phyloP scores from a whole-genome alignment of 2,329 filamentous ascomycete species.

The Diaporthe citrichinensis region DNA sequence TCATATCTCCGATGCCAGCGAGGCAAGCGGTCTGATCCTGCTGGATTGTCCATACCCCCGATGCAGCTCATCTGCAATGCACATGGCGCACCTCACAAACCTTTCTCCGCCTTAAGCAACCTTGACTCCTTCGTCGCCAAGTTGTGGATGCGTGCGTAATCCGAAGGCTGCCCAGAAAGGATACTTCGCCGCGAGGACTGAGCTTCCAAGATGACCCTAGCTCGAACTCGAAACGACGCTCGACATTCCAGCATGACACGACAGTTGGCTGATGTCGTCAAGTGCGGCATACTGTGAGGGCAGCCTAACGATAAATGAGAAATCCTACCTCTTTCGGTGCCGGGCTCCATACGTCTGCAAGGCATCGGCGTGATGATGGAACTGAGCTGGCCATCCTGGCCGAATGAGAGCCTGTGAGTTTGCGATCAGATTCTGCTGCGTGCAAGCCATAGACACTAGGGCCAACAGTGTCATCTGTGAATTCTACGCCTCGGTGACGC shows the following conservation, averaged over 20 bases:
- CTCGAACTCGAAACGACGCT: conserved; percentile 35
- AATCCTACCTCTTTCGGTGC: conserved; percentile 6
- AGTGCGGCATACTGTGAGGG: conserved; percentile 32
- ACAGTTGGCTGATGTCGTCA: conserved; percentile 16
- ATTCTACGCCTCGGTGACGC: conserved; percentile 1
- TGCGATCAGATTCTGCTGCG: conserved; percentile 7
- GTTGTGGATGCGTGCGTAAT: conserved; percentile 26
- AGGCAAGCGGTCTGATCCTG: conserved; percentile 36
- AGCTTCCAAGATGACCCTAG: conserved; percentile 10
- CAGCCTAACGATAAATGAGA: conserved; percentile 2
- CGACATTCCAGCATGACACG: conserved; percentile 29
- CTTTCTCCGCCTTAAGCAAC: conserved; percentile 10
- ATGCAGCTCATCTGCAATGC: conserved; percentile 30
- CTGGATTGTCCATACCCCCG: conserved; percentile 34
- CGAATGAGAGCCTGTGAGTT: conserved; percentile 17
- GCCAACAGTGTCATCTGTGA: not conserved
- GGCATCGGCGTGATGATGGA: not conserved
- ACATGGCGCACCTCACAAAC: conserved; percentile 29
- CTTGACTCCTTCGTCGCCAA: conserved; percentile 16
- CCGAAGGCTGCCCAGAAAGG: conserved; percentile 17
- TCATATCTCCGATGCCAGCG: conserved; percentile 26
- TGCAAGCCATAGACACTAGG: not conserved
- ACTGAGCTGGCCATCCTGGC: not conserved
- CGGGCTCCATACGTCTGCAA: not conserved
- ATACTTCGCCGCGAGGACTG: conserved; percentile 21